Conservation (phyloP, 1,284 basidiomycete genomes). For the Papiliotrema nemorosa region DNA sequence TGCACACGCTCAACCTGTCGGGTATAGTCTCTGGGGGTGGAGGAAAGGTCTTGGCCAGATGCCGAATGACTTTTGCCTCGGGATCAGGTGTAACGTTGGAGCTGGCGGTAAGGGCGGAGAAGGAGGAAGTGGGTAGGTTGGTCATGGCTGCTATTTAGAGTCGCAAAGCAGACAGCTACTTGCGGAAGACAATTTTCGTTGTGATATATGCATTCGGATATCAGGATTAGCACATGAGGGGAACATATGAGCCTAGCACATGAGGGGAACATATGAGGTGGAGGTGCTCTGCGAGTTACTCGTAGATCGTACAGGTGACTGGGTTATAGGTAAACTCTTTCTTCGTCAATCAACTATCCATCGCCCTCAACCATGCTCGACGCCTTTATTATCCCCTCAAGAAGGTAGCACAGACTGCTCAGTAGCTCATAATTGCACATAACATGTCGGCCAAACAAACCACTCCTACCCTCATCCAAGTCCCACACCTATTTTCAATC, state of each 20-base stretch:
- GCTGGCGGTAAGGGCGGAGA: slow-evolving; percentile 86
- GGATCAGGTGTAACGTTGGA: slow-evolving; percentile 95
- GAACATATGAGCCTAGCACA: no score
- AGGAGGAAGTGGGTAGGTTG: slow-evolving; percentile 76
- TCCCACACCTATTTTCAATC: slow-evolving; percentile 39
- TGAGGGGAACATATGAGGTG: no score
- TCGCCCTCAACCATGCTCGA: no score
- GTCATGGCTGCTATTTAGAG: slow-evolving; percentile 85
- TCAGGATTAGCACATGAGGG: no score
- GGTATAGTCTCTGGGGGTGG: slow-evolving; percentile 84
- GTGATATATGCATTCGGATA: slow-evolving; percentile 1
- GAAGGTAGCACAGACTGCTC: no score
- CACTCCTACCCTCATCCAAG: slow-evolving; percentile 33
- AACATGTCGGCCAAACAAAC: slow-evolving; percentile 17
- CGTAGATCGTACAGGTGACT: no score
- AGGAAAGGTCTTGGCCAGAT: slow-evolving; percentile 87
- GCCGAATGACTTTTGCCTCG: slow-evolving; percentile 90
- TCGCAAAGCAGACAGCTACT: no score
- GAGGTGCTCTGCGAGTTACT: no score
- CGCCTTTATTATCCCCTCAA: no score
- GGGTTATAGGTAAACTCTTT: no score
- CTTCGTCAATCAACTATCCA: no score
- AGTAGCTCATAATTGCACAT: no score
- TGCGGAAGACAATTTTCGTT: background rate
- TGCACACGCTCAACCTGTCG: slow-evolving; percentile 91